A percentile compares a stretch with the other conserved stretches of the same genome.
phyloP scores from a whole-genome alignment of 2,329 filamentous ascomycete species.

The Aspergillus ochraceoroseus region DNA sequence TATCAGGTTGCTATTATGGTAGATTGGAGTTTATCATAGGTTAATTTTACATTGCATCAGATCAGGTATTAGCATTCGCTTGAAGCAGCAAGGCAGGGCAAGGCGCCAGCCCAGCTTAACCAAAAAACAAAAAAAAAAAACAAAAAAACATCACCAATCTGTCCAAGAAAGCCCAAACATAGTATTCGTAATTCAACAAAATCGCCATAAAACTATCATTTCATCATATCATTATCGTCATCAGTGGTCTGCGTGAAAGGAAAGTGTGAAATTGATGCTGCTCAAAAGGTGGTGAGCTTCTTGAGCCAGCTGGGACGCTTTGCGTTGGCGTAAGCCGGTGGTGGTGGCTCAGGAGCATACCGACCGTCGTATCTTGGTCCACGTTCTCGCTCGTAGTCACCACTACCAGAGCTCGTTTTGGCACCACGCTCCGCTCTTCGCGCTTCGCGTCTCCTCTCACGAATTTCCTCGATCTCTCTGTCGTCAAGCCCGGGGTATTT shows the following conservation, averaged over 20 bases:
- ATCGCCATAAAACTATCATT: conserved; percentile 10
- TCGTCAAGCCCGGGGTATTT: conserved; percentile 40
- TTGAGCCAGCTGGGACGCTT: conserved; percentile 44
- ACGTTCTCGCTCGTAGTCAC: conserved; percentile 38
- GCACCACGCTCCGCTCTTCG: conserved; percentile 30
- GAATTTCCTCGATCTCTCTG: conserved; percentile 38
- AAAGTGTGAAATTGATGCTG: background rate
- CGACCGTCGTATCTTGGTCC: conserved; percentile 31
- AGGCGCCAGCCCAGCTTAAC: background rate
- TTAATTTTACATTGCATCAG: conserved; percentile 6
- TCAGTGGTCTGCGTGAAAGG: conserved; percentile 4
- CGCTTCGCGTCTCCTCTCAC: conserved; percentile 31
- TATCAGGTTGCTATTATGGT: too few relatives aligned
- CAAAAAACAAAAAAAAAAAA: background rate
- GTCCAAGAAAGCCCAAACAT: background rate
- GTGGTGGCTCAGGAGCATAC: conserved; percentile 16
- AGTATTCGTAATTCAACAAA: conserved; percentile 1
- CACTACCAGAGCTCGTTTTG: conserved; percentile 42
- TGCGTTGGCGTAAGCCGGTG: conserved; percentile 24
- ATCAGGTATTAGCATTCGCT: conserved; percentile 1
- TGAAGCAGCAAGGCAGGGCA: background rate
- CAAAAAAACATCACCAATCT: conserved; percentile 3
- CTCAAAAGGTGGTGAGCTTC: conserved; percentile 38
- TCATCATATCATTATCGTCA: conserved; percentile 12
- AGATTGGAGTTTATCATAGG: background rate